A percentile compares a stretch with the other conserved stretches of the same genome.
These are phyloP conservation scores for Ceratobasidium sp. DNA, from an alignment of 1,284 basidiomycete genomes.

Conservation along the genomic window DNA sequence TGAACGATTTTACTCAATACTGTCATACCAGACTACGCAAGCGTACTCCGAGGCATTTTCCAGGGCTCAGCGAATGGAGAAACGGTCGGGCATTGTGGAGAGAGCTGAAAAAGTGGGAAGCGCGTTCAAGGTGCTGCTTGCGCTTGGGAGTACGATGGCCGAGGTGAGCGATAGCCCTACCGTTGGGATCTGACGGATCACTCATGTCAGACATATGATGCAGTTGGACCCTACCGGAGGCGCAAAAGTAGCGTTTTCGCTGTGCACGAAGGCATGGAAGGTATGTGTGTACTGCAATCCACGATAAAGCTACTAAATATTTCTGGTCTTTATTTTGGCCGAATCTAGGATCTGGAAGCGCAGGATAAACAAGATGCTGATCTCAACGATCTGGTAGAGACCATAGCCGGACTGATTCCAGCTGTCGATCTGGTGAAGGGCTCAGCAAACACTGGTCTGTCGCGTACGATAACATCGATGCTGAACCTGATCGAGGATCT, in stretches of 20 bases:
- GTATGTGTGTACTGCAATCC: neutral
- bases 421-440: neutral
- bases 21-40: neutral
- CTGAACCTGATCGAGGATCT: slow-evolving; percentile 7
- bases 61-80: neutral
- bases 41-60: neutral
- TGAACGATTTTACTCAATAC: neutral
- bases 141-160: neutral
- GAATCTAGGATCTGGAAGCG: neutral
- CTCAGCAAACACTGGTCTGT: neutral
- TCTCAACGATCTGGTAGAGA: neutral
- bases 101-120: neutral
- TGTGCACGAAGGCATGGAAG: neutral
- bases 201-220: neutral
- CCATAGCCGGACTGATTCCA: neutral
- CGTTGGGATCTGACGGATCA: neutral
- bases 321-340: neutral
- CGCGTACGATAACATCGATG: neutral
- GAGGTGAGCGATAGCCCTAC: neutral
- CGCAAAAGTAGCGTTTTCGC: neutral
- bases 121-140: neutral
- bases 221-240: neutral
- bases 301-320: no score
- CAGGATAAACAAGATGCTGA: neutral
- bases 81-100: neutral